Evolutionary conservation across 345 rosid genomes (phyloP), one percentile per base, ranked within the genome.

Genomic region (Sisymbrium altissimum): DNA sequence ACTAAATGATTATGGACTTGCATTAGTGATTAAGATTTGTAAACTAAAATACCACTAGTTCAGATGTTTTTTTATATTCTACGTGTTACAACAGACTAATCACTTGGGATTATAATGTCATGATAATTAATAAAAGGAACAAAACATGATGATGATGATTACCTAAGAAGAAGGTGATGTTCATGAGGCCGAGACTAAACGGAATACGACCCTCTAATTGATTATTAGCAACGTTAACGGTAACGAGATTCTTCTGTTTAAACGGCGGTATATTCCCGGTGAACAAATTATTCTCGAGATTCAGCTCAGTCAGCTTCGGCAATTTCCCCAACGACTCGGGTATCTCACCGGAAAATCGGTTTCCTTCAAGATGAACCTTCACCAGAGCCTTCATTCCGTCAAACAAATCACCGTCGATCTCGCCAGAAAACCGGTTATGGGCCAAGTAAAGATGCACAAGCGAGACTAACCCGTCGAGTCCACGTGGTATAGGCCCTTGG

Each of bases 191-290:
- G 4, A 89, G 85, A 38, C 45, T 66, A 5, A 36, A 3, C 11
- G 96, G 96, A 19, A 92, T 84, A 6, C 33, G 76, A 71, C 96
- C 97, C 4, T 57, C 77, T 52, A 89, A 77, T 5, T 10, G 79
- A 71, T 92, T 92, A 66, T 81, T 55, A 19, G 90, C 73, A 9
- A 86, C 67, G 67, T 85, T 73, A 60, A 92, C 85, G 49, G 61
- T 41, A 5, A 14, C 46, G 10, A 89, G 71, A 11, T 73, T 60
- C 66, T 38, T 71, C 56, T 81, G 86, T 4, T 41, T 63, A 80
- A 92, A 85, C 36, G 71, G 50, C 3, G 96, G 98, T 48, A 93
- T 45, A 1, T 41, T 59, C 8, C 96, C 98, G 1, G 64, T 64
- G 45, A 93, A 86, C 35, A 67, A 68, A 64, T 93, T 93, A 13